A percentile compares a stretch with the other conserved stretches of the same genome.
Conservation (phyloP, 768 basidiomycete species). For the Boletus vermiculosoides region DNA sequence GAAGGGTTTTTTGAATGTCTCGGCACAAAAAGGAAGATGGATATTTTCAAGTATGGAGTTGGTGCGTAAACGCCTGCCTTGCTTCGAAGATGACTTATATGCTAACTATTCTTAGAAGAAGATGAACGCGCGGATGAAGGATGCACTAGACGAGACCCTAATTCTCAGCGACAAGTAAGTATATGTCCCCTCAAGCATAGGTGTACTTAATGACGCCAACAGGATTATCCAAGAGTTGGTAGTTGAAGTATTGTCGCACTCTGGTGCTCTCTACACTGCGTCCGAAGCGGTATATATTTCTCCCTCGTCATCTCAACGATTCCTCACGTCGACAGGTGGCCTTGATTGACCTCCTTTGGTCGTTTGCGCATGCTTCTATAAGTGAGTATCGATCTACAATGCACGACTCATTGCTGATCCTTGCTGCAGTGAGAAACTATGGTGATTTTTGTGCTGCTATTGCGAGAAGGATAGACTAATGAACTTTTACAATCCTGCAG, state of each 20-base stretch:
- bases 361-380: slow-evolving; percentile 81
- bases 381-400: slow-evolving; percentile 45
- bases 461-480: not conserved
- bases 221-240: slow-evolving; percentile 83
- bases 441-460: slow-evolving; percentile 28
- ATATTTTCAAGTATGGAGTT: slow-evolving; percentile 79
- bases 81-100: not conserved
- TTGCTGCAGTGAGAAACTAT: slow-evolving; percentile 46
- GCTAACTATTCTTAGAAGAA: slow-evolving; percentile 57
- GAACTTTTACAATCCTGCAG: slow-evolving; percentile 36
- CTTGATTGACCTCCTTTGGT: slow-evolving; percentile 85
- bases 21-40: slow-evolving; percentile 66
- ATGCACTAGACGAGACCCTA: slow-evolving; percentile 86
- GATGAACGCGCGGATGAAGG: slow-evolving; percentile 84
- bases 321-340: slow-evolving; percentile 56
- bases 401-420: not conserved
- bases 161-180: slow-evolving; percentile 77
- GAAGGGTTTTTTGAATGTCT: slow-evolving; percentile 66
- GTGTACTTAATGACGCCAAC: not conserved
- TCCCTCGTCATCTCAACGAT: not conserved
- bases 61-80: slow-evolving; percentile 42
- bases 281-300: slow-evolving; percentile 70
- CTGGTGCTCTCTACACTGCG: slow-evolving; percentile 84
- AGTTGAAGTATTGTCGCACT: slow-evolving; percentile 60
- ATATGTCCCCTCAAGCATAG: not conserved